A percentile compares a stretch with the other conserved stretches of the same genome.
Evolutionary conservation across 2,329 filamentous ascomycete species (phyloP).

Genomic region (Claviceps africana): DNA sequence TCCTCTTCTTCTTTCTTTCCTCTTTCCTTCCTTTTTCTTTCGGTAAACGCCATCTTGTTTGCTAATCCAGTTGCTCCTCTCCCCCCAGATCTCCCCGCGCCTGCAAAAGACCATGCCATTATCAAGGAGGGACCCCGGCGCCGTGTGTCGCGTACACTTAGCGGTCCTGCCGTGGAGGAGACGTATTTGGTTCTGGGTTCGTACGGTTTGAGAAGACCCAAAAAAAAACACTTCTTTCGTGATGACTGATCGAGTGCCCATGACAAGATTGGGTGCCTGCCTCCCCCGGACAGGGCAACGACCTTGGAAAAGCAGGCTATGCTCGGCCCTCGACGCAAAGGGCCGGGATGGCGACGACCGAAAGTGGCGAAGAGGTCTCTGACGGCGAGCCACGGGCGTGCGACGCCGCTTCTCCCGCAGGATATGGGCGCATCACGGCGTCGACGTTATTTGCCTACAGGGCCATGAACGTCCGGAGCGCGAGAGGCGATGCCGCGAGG

Average conservation of each 20-base stretch:
- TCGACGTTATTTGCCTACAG: conserved; percentile 18
- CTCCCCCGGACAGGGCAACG: neutral
- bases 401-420: conserved; percentile 3
- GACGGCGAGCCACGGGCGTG: neutral
- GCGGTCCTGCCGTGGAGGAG: neutral
- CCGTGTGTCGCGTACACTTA: neutral
- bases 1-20: neutral
- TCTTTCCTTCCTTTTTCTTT: neutral
- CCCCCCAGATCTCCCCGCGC: neutral
- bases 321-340: neutral
- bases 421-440: conserved; percentile 12
- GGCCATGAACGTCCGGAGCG: conserved; percentile 12
- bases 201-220: neutral
- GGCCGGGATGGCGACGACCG: neutral
- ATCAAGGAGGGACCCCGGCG: conserved; percentile 3
- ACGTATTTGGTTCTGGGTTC: neutral
- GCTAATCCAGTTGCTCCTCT: neutral
- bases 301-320: neutral
- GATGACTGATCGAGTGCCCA: neutral
- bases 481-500: conserved; percentile 9
- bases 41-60: neutral
- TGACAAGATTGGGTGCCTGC: neutral
- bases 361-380: neutral
- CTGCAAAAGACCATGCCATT: neutral
- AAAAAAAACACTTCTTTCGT: neutral